Evolutionary conservation across 108 stramenopile genomes (phyloP).

Genomic region (Conticribra guillardii): DNA sequence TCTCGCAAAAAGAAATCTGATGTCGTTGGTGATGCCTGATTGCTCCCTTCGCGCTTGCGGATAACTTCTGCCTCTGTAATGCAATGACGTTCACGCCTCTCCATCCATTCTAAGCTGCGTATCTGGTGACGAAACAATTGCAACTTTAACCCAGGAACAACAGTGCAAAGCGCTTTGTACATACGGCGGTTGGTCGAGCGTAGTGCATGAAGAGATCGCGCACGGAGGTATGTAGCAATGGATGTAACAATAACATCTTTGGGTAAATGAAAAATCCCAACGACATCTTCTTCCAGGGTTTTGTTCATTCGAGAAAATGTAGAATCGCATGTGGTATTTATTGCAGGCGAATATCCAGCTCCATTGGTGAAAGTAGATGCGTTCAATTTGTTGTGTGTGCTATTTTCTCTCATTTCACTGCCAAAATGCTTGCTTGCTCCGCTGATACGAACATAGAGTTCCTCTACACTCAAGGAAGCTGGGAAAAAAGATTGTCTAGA

Average conservation of each 20-base stretch:
- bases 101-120: slow-evolving; percentile 78
- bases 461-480: slow-evolving; percentile 53
- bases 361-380: not conserved
- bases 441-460: slow-evolving; percentile 61
- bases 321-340: too few relatives aligned
- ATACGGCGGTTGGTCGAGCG: slow-evolving; percentile 59
- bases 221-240: slow-evolving; percentile 63
- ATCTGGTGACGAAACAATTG: slow-evolving; percentile 78
- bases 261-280: slow-evolving; percentile 40
- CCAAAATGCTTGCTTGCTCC: slow-evolving; percentile 34
- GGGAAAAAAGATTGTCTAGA: slow-evolving; percentile 58
- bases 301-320: not conserved
- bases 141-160: slow-evolving; percentile 76
- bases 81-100: slow-evolving; percentile 55
- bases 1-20: not conserved
- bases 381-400: not conserved
- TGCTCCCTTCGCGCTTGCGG: not conserved
- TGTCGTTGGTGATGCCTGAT: not conserved
- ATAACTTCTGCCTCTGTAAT: slow-evolving; percentile 45
- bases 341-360: not conserved
- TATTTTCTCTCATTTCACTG: not conserved
- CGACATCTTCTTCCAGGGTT: not conserved
- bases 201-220: slow-evolving; percentile 60
- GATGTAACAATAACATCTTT: slow-evolving; percentile 56
- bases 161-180: slow-evolving; percentile 41